Evolutionary conservation across 768 basidiomycete genomes (phyloP).

Genomic region (Agrocybe praecox): DNA sequence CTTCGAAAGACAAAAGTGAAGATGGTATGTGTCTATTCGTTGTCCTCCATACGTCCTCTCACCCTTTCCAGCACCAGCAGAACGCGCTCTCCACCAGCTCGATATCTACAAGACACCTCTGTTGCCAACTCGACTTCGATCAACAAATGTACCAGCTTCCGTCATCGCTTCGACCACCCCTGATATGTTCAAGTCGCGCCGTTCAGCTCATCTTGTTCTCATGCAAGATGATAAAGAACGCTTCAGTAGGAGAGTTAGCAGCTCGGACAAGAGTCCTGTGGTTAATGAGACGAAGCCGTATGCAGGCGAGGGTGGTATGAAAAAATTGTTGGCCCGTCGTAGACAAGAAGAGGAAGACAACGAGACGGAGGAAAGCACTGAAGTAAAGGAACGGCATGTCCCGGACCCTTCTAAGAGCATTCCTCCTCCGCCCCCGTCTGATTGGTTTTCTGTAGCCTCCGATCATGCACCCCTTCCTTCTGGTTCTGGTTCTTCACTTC

Average conservation of each 20-base stretch:
- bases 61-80: constrained; percentile 48
- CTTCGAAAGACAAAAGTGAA: constrained; percentile 21
- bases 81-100: constrained; percentile 69
- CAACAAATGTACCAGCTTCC: constrained; percentile 32
- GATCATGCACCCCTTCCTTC: constrained; percentile 22
- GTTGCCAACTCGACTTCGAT: constrained; percentile 60
- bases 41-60: constrained; percentile 2
- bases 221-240: constrained; percentile 68
- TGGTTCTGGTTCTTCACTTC: constrained; percentile 52
- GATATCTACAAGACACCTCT: constrained; percentile 83
- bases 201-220: constrained; percentile 44
- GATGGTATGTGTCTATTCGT: constrained; percentile 25
- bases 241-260: constrained; percentile 41
- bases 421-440: constrained; percentile 21
- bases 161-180: constrained; percentile 43
- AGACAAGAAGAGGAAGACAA: constrained; percentile 54
- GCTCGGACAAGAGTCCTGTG: constrained; percentile 39
- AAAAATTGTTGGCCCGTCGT: constrained; percentile 69
- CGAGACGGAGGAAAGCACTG: constrained; percentile 8
- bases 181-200: constrained; percentile 64
- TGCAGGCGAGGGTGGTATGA: constrained; percentile 78
- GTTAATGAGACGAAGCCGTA: constrained; percentile 73
- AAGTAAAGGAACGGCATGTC: constrained; percentile 16
- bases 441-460: constrained; percentile 34
- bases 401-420: constrained; percentile 18